A percentile compares a stretch with the other conserved stretches of the same genome.
Conservation (phyloP, 495 filamentous ascomycete species). For the Evernia prunastri region DNA sequence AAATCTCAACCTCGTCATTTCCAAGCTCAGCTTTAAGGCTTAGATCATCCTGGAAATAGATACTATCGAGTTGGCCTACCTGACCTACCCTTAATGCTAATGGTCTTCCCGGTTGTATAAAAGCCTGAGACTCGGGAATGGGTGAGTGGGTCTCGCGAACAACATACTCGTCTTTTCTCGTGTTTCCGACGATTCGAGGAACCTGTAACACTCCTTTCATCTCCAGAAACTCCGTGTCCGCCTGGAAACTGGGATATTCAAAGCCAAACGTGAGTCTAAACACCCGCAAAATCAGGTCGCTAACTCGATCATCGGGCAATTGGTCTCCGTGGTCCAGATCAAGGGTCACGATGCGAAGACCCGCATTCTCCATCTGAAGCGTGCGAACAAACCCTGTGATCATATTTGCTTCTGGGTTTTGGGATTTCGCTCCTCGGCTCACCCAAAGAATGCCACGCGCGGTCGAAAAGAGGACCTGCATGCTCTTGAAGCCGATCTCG, state of each 20-base stretch:
- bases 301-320: background rate
- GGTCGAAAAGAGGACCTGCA: too few relatives aligned
- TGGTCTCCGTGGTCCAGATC: background rate
- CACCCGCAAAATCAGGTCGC: background rate
- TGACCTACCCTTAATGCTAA: constrained; percentile 16
- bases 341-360: background rate
- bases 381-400: background rate
- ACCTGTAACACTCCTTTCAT: constrained; percentile 16
- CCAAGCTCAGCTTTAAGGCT: constrained; percentile 18
- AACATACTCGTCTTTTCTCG: constrained; percentile 16
- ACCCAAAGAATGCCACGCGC: constrained; percentile 15
- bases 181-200: constrained; percentile 27
- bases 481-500: too few relatives aligned
- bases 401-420: background rate
- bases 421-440: background rate
- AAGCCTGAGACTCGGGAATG: background rate
- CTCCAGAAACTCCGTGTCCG: background rate
- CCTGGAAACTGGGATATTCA: background rate
- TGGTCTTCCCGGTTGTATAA: constrained; percentile 7
- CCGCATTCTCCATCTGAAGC: background rate
- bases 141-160: too few relatives aligned
- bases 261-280: background rate
- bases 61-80: constrained; percentile 21
- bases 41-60: constrained; percentile 34
- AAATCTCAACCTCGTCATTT: constrained; percentile 32